Evolutionary conservation across 192 early-diverging fungal species (phyloP).

Genomic region (Podila epicladia): DNA sequence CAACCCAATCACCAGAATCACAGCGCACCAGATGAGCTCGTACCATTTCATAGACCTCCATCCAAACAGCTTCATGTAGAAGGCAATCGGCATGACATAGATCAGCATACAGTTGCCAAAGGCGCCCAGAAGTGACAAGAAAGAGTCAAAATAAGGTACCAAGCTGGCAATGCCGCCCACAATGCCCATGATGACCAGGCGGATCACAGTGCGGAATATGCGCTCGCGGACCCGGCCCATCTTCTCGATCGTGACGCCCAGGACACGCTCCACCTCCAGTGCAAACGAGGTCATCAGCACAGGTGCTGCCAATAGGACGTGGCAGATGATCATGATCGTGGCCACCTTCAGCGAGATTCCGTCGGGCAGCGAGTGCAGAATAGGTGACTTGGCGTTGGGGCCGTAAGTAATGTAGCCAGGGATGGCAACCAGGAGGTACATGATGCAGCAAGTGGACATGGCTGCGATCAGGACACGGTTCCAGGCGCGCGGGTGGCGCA

Average conservation of each 20-base stretch:
- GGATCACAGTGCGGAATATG: constrained; percentile 51
- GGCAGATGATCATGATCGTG: constrained; percentile 70
- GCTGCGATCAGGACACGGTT: constrained; percentile 60
- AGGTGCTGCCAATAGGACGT: constrained; percentile 74
- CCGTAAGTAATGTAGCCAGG: constrained; percentile 76
- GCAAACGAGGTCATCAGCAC: constrained; percentile 71
- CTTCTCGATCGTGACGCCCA: constrained; percentile 52
- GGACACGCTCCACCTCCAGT: constrained; percentile 66
- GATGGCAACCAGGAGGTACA: constrained; percentile 71
- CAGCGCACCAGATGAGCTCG: constrained; percentile 44
- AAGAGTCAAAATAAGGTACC: constrained; percentile 68
- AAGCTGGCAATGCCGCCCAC: constrained; percentile 53
- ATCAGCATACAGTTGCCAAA: constrained; percentile 64
- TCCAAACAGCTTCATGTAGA: constrained; percentile 61
- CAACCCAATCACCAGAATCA: constrained; percentile 57
- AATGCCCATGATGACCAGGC: constrained; percentile 52
- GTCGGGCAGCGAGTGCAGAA: constrained; percentile 64
- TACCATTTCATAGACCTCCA: constrained; percentile 51
- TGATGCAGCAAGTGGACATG: constrained; percentile 60
- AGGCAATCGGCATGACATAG: constrained; percentile 63
- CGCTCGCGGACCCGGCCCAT: constrained; percentile 50
- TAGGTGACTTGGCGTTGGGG: constrained; percentile 58
- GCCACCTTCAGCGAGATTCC: constrained; percentile 58
- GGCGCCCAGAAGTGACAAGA: constrained; percentile 69
- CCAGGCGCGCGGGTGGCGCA: constrained; percentile 67